Base-by-base conservation (phyloP, 164 flowering plant genomes). In the Umbellularia californica region DNA sequence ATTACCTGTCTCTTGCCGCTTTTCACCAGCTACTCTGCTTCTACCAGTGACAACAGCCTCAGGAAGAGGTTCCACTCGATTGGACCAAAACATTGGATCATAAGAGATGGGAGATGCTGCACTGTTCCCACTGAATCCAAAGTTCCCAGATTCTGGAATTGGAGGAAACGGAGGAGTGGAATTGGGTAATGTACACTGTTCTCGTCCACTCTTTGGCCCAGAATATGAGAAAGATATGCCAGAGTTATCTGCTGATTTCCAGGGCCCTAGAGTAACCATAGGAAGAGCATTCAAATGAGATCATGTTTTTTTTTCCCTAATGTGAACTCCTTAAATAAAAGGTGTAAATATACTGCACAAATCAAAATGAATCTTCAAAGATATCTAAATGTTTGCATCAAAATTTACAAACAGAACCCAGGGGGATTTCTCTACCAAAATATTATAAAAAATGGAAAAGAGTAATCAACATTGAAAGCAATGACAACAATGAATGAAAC, bases 191-290 rank as follows among this genome's bases (percentile, higher is more conserved):
- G 81, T 80, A 80, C 82, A 85, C 41, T 77, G 71, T 3, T 85
- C 94, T 58, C 80, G 81, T 22, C 84, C 90, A 68, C 76, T 84
- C 51, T 87, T 88, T 4, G 85, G 50, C 63, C 88, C 91, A 75
- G 84, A 52, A 77, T 79, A 88, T 63, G 87, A 74, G 76, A 89
- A 83, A 71, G 79, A 79, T 24, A 86, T 74, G 23, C 85, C 78
- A 73, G 92, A 77, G 30, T 90, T 90, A 55, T 71, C 83, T 6
- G 84, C 77, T 47, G 90, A 81, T 81, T 90, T 94, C 97, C 93
- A 87, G 77, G 79, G 73, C 60, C 91, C 97, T 94, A 70, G 50
- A 41, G 47, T 41, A 41, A 41, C 47, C 47, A 41, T 9, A 41
- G 47, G 47, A 41, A 41, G 47, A 41, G 47, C 47, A 41, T 41